These are phyloP conservation scores for Chaetomiaceae sp. DNA, from an alignment of 2,329 filamentous ascomycete species.

Conservation along the genomic window DNA sequence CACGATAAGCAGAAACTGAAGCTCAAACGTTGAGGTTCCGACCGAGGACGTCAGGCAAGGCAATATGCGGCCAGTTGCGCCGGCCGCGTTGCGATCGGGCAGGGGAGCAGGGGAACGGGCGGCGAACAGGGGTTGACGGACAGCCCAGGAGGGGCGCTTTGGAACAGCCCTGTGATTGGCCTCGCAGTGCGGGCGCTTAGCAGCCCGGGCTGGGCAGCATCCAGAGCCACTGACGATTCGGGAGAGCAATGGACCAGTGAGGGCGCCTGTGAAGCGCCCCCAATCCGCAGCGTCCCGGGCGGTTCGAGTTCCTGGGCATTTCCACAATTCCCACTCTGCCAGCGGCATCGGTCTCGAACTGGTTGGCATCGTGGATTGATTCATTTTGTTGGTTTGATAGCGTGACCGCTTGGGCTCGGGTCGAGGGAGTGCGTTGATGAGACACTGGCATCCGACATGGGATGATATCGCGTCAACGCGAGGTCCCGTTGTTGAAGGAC, in stretches of 20 bases:
- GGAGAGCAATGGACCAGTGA: constrained; percentile 16
- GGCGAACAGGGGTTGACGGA: constrained; percentile 12
- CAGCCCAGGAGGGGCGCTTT: constrained; percentile 4
- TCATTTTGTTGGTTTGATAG: too few relatives aligned
- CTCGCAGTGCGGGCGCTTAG: constrained; percentile 23
- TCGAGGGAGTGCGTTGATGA: too few relatives aligned
- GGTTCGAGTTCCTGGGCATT: constrained; percentile 13
- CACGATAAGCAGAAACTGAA: constrained; percentile 1
- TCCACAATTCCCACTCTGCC: constrained; percentile 4
- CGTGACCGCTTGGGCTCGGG: too few relatives aligned
- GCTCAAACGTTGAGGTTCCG: constrained; percentile 2
- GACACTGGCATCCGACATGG: too few relatives aligned
- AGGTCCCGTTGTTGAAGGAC: too few relatives aligned
- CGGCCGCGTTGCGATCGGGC: constrained; percentile 19
- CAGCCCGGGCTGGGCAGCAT: background rate
- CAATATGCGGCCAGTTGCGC: constrained; percentile 28
- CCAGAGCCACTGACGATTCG: background rate
- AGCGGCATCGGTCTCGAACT: constrained; percentile 4
- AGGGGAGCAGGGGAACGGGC: constrained; percentile 8
- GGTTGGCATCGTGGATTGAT: background rate
- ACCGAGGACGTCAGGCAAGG: constrained; percentile 13
- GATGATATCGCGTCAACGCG: too few relatives aligned
- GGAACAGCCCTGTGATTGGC: constrained; percentile 23
- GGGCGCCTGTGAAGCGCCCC: constrained; percentile 18
- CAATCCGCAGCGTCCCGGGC: constrained; percentile 9